Conservation (phyloP, 2,329 filamentous ascomycete genomes). For the Clarireedia paspali region DNA sequence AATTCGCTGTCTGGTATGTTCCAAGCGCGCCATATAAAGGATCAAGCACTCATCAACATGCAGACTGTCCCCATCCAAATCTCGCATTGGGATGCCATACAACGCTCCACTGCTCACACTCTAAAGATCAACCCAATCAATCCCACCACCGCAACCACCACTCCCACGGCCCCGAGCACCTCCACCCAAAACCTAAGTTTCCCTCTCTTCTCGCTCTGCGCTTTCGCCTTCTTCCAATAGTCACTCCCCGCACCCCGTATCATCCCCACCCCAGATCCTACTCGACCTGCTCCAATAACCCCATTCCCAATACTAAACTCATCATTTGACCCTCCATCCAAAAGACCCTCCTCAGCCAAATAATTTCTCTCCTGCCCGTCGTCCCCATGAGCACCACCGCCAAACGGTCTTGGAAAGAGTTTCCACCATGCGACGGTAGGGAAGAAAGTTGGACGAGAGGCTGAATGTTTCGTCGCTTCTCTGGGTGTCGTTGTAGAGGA, state of each 20-base stretch:
- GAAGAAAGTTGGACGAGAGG: slow-evolving; percentile 5
- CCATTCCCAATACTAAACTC: not conserved
- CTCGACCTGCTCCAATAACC: not conserved
- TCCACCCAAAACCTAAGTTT: not conserved
- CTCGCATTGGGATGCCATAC: no score
- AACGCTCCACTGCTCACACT: not conserved
- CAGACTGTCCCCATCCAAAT: no score
- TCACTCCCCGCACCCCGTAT: not conserved
- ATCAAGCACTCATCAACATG: no score
- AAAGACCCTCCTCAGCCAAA: slow-evolving; percentile 1
- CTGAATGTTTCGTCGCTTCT: slow-evolving; percentile 3
- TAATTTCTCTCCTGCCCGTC: not conserved
- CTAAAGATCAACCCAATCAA: not conserved
- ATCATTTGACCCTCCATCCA: not conserved
- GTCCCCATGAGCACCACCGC: not conserved
- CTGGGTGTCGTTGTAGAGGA: not conserved
- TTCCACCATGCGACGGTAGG: slow-evolving; percentile 7
- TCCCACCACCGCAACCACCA: not conserved
- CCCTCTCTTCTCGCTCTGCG: not conserved
- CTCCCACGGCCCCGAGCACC: not conserved
- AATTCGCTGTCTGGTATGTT: no score
- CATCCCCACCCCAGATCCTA: not conserved
- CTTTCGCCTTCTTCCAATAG: not conserved
- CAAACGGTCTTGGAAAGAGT: not conserved
- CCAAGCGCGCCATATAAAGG: no score